Percentiles rank a stretch among this genome's conserved stretches.
phyloP scores from a whole-genome alignment of 345 rosid species.

The Syzygium aromaticum region DNA sequence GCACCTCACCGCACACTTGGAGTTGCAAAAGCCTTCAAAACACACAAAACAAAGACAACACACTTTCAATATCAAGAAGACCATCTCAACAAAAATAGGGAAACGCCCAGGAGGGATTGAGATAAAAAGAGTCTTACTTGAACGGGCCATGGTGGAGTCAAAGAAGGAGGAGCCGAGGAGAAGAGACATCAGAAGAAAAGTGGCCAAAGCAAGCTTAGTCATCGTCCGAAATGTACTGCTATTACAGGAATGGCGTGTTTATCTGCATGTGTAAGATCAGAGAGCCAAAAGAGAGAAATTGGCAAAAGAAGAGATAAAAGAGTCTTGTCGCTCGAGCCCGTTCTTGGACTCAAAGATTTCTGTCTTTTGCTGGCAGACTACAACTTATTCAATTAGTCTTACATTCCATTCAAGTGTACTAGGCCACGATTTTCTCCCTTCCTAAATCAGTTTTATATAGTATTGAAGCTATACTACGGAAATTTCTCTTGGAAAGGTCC shows the following conservation, averaged over 20 bases:
- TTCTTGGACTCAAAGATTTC: too few species aligned
- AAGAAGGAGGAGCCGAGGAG: neutral
- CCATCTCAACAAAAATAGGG: neutral
- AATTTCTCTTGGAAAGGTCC: too few species aligned
- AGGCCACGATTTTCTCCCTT: too few species aligned
- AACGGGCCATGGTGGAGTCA: neutral
- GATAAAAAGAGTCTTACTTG: neutral
- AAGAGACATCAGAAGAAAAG: slow-evolving; percentile 1
- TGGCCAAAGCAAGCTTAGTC: neutral
- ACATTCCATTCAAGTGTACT: too few species aligned
- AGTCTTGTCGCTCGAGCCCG: too few species aligned
- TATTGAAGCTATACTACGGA: too few species aligned
- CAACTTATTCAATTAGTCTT: too few species aligned
- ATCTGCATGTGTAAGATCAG: too few species aligned
- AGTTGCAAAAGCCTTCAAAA: slow-evolving; percentile 14
- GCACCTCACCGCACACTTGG: slow-evolving; percentile 50
- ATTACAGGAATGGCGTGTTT: neutral
- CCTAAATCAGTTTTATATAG: too few species aligned
- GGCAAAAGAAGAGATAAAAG: neutral
- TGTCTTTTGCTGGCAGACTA: too few species aligned
- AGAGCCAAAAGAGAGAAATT: neutral
- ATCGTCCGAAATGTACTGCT: neutral
- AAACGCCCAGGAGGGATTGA: neutral
- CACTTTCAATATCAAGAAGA: too few species aligned
- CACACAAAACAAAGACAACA: neutral